Conservation (phyloP, 805 yeast species). For the Suhomyces kilbournensis region DNA sequence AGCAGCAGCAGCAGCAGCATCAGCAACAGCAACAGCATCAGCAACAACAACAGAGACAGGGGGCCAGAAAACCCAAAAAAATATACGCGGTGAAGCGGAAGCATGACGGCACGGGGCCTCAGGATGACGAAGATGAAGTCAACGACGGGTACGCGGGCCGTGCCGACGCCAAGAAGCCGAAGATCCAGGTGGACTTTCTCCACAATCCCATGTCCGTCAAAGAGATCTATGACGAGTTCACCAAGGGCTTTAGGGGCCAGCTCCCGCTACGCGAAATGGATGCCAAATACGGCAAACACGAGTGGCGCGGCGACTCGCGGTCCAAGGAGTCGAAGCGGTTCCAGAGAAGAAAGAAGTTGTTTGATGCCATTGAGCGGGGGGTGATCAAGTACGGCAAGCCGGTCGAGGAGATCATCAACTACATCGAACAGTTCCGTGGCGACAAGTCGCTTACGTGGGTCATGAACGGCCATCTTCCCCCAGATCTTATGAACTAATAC, state of each 20-base stretch:
- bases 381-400: slow-evolving; percentile 38
- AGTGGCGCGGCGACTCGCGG: slow-evolving; percentile 46
- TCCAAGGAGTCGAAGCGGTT: slow-evolving; percentile 43
- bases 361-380: slow-evolving; percentile 43
- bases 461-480: slow-evolving; percentile 45
- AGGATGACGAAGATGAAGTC: slow-evolving; percentile 5
- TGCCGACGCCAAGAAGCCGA: slow-evolving; percentile 29
- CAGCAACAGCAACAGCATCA: slow-evolving; percentile 31
- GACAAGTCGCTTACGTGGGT: slow-evolving; percentile 45
- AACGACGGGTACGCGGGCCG: slow-evolving; percentile 9
- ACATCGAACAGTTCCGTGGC: slow-evolving; percentile 42
- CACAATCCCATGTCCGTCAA: slow-evolving; percentile 45
- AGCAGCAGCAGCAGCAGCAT: slow-evolving; percentile 19
- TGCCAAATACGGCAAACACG: slow-evolving; percentile 40
- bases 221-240: slow-evolving; percentile 45
- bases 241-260: slow-evolving; percentile 44
- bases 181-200: slow-evolving; percentile 36
- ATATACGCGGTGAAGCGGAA: slow-evolving; percentile 9
- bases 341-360: slow-evolving; percentile 42
- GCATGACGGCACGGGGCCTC: slow-evolving; percentile 3
- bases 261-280: slow-evolving; percentile 43
- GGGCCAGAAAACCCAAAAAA: slow-evolving; percentile 6
- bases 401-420: slow-evolving; percentile 38
- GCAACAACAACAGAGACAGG: not conserved
- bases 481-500: slow-evolving; percentile 21